Conservation (phyloP, 2,329 filamentous ascomycete genomes). For the Tolypocladium nubicola region DNA sequence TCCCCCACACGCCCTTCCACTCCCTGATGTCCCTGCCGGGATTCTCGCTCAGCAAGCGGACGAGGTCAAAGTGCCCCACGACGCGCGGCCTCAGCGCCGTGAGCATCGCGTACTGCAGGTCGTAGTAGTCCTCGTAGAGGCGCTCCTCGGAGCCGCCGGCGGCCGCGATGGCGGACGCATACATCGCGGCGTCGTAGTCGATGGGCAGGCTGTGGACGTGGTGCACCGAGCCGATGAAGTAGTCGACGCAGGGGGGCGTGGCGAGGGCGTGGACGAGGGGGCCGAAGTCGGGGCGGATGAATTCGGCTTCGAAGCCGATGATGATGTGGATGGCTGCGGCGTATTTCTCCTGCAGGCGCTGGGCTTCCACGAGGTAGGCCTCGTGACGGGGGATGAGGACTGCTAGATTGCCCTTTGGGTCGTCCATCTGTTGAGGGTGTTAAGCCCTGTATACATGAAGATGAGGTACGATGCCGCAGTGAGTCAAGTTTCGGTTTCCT, state of each 20-base stretch:
- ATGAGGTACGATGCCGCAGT: background rate
- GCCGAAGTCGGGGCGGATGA: conserved; percentile 61
- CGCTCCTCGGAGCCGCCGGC: conserved; percentile 48
- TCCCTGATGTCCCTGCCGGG: conserved; percentile 49
- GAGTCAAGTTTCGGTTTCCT: background rate
- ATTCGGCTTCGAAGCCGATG: conserved; percentile 89
- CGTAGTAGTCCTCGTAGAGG: conserved; percentile 80
- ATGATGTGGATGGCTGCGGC: conserved; percentile 62
- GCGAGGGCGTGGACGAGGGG: conserved; percentile 50
- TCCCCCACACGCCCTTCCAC: conserved; percentile 60
- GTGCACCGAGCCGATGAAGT: conserved; percentile 89
- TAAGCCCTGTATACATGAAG: background rate
- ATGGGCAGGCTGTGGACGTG: conserved; percentile 82
- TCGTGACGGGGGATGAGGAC: conserved; percentile 47
- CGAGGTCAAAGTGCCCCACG: conserved; percentile 90
- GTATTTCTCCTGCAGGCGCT: conserved; percentile 62
- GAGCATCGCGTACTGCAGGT: conserved; percentile 78
- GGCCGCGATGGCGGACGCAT: conserved; percentile 35
- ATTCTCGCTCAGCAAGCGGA: conserved; percentile 66
- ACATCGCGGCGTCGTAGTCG: conserved; percentile 67
- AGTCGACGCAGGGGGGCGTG: conserved; percentile 58
- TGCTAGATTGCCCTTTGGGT: conserved; percentile 36
- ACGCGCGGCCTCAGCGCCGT: conserved; percentile 58
- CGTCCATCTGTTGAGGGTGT: conserved; percentile 28
- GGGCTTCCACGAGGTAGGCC: conserved; percentile 66